phyloP scores from a whole-genome alignment of 495 filamentous ascomycete species.

The Aspergillus taichungensis region DNA sequence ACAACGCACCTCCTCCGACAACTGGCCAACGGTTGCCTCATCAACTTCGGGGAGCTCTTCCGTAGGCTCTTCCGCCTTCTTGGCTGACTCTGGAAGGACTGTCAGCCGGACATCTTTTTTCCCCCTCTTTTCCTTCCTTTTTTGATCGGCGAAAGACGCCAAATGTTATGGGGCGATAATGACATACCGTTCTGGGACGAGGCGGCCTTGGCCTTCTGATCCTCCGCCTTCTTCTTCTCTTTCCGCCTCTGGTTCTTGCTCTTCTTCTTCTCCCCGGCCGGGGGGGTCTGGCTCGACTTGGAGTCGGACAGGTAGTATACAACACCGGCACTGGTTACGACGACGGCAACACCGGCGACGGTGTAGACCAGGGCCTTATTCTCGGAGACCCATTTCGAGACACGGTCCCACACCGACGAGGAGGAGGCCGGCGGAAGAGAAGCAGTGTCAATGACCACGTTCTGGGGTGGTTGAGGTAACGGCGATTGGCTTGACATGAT shows the following conservation, averaged over 20 bases:
- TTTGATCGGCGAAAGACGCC: not conserved
- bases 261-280: slow-evolving; percentile 41
- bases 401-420: slow-evolving; percentile 75
- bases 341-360: slow-evolving; percentile 85
- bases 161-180: not conserved
- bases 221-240: slow-evolving; percentile 58
- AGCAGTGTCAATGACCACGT: slow-evolving; percentile 43
- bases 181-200: slow-evolving; percentile 37
- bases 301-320: slow-evolving; percentile 72
- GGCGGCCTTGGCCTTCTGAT: slow-evolving; percentile 47
- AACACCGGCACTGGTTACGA: slow-evolving; percentile 80
- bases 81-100: slow-evolving; percentile 27
- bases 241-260: slow-evolving; percentile 53
- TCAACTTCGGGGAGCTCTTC: slow-evolving; percentile 82
- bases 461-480: slow-evolving; percentile 29
- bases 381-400: slow-evolving; percentile 88
- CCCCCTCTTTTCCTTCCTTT: no score
- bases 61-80: slow-evolving; percentile 52
- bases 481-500: slow-evolving; percentile 37
- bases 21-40: slow-evolving; percentile 59
- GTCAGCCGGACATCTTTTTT: slow-evolving; percentile 11
- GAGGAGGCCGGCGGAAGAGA: slow-evolving; percentile 41
- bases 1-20: slow-evolving; percentile 56
- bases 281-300: slow-evolving; percentile 17
- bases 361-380: slow-evolving; percentile 94